These are phyloP conservation scores for Austroboletus niveus DNA, from an alignment of 1,284 basidiomycete genomes.

Conservation along the genomic window DNA sequence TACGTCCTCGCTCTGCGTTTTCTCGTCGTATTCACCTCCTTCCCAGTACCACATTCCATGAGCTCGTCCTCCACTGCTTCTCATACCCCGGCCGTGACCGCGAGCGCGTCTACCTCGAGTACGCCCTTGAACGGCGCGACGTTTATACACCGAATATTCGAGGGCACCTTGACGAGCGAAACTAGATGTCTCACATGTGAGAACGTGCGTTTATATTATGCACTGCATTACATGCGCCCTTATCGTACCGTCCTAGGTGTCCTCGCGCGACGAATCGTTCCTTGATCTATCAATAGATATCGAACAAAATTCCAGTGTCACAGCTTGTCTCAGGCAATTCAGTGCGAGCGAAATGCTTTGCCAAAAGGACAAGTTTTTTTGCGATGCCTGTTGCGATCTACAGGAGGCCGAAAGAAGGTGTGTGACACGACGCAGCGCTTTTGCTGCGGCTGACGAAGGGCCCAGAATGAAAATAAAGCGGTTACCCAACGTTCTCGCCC, in stretches of 20 bases:
- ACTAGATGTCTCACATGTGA: slow-evolving; percentile 97
- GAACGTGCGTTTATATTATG: slow-evolving; percentile 52
- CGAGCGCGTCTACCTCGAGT: slow-evolving; percentile 44
- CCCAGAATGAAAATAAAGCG: slow-evolving; percentile 96
- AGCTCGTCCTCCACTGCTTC: slow-evolving; percentile 49
- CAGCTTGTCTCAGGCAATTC: slow-evolving; percentile 93
- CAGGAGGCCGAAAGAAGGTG: slow-evolving; percentile 98
- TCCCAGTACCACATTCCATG: slow-evolving; percentile 55
- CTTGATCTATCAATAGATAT: slow-evolving; percentile 98
- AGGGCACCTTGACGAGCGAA: slow-evolving; percentile 93
- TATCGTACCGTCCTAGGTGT: slow-evolving; percentile 55
- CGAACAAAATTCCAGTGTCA: slow-evolving; percentile 94
- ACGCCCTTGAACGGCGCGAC: slow-evolving; percentile 55
- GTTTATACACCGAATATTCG: slow-evolving; percentile 89
- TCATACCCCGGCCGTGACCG: slow-evolving; percentile 37
- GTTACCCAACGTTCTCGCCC: slow-evolving; percentile 88
- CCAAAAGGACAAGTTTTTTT: slow-evolving; percentile 98
- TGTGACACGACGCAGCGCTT: slow-evolving; percentile 4
- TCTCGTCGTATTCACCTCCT: slow-evolving; percentile 4
- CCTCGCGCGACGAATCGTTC: slow-evolving; percentile 93
- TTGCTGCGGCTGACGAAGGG: slow-evolving; percentile 3
- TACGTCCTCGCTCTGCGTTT: slow-evolving; percentile 8
- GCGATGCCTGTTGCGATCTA: slow-evolving; percentile 92
- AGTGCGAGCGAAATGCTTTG: slow-evolving; percentile 98
- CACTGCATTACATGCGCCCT: slow-evolving; percentile 4